Evolutionary conservation across 116 monocot species (phyloP).

Genomic region (Dioscorea cayenensis): DNA sequence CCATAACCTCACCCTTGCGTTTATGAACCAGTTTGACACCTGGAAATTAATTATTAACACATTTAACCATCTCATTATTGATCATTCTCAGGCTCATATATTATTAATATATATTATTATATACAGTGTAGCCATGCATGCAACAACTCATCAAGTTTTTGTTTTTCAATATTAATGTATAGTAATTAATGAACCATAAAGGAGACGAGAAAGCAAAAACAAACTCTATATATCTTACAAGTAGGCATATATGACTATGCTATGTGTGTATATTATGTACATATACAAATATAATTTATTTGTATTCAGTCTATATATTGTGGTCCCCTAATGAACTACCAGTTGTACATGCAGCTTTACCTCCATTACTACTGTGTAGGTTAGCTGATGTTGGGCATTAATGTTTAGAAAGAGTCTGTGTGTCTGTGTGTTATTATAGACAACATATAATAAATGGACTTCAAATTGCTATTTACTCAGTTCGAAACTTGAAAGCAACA

Average conservation of each 20-base stretch:
- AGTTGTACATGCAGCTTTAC: background rate
- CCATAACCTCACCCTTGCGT: constrained; percentile 67
- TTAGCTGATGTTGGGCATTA: background rate
- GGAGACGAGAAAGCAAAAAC: too few species aligned
- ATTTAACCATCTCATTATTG: background rate
- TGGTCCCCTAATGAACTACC: background rate
- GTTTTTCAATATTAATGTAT: too few species aligned
- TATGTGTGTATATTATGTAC: too few species aligned
- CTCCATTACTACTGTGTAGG: constrained; percentile 1
- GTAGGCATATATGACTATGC: too few species aligned
- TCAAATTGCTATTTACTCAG: background rate
- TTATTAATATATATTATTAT: too few species aligned
- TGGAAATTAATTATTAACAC: constrained; percentile 3
- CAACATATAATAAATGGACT: background rate
- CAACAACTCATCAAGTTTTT: background rate
- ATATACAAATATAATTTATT: background rate
- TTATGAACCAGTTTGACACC: constrained; percentile 81
- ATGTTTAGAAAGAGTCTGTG: background rate
- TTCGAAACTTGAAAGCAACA: background rate
- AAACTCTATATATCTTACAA: too few species aligned
- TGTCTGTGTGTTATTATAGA: background rate
- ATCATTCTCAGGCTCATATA: too few species aligned
- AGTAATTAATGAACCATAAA: too few species aligned
- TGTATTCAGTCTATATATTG: background rate
- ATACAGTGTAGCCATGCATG: background rate